Percentiles rank a stretch among this genome's conserved stretches.
phyloP scores from a whole-genome alignment of 768 basidiomycete genomes.

The Melanogaster broomeanus region DNA sequence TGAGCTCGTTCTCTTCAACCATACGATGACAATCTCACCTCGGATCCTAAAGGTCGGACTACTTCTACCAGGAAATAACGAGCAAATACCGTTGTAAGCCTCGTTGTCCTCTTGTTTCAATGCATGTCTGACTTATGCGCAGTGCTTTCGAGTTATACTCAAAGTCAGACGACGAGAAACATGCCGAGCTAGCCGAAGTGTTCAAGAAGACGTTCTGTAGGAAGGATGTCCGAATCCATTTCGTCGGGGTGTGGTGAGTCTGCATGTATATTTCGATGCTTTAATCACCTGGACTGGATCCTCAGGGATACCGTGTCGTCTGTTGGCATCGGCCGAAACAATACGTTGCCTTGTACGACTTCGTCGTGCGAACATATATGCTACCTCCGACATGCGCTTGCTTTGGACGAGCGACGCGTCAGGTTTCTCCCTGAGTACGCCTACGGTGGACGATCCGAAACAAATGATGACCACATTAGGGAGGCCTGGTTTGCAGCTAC shows the following conservation, averaged over 20 bases:
- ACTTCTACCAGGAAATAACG: conserved; percentile 33
- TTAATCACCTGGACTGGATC: background rate
- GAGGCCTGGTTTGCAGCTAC: too few relatives aligned
- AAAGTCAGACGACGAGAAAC: conserved; percentile 27
- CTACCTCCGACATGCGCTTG: conserved; percentile 37
- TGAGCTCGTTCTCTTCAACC: background rate
- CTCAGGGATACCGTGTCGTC: conserved; percentile 39
- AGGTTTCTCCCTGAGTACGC: conserved; percentile 35
- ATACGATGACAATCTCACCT: background rate
- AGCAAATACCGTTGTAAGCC: conserved; percentile 37
- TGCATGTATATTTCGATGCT: background rate
- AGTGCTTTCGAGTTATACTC: conserved; percentile 44
- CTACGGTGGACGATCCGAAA: conserved; percentile 7
- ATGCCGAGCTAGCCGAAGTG: conserved; percentile 17
- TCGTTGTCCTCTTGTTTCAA: background rate
- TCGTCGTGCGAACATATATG: conserved; percentile 25
- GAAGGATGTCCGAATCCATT: conserved; percentile 29
- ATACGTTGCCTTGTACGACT: conserved; percentile 16
- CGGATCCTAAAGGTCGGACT: conserved; percentile 33
- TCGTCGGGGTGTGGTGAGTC: conserved; percentile 35
- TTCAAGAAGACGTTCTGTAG: conserved; percentile 33
- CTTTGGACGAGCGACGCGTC: conserved; percentile 36
- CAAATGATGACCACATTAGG: too few relatives aligned
- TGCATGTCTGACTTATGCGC: background rate
- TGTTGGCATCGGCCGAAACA: conserved; percentile 24